Percentiles rank a stretch among this genome's conserved stretches.
These are phyloP conservation scores for Podila minutissima DNA, from an alignment of 192 early-diverging fungal species.

Conservation along the genomic window DNA sequence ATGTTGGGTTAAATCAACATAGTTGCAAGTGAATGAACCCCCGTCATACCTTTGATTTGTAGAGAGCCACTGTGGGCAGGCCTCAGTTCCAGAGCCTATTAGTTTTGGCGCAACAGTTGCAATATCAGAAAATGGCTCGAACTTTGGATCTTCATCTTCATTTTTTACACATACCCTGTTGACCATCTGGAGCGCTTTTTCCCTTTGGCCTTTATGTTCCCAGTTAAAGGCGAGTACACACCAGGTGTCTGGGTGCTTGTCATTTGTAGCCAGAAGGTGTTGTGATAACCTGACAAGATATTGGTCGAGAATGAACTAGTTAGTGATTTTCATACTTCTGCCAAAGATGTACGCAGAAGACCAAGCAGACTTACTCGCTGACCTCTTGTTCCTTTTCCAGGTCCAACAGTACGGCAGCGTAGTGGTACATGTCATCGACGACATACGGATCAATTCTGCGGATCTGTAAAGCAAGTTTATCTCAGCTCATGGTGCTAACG, in stretches of 20 bases:
- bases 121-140: neutral
- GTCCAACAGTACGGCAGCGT: constrained; percentile 12
- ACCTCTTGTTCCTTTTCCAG: constrained; percentile 3
- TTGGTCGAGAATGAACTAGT: neutral
- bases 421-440: constrained; percentile 31
- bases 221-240: constrained; percentile 25
- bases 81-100: constrained; percentile 19
- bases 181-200: constrained; percentile 21
- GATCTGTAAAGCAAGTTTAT: constrained; percentile 16
- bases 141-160: neutral
- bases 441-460: constrained; percentile 22
- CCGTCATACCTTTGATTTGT: constrained; percentile 9
- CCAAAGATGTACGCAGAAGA: neutral
- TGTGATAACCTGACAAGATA: constrained; percentile 11
- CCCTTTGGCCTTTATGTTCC: constrained; percentile 10
- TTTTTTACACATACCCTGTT: constrained; percentile 6
- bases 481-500: no score
- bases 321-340: neutral
- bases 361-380: constrained; percentile 15
- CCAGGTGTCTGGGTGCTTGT: constrained; percentile 31
- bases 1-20: neutral
- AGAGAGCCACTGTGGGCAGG: constrained; percentile 29
- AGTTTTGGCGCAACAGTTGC: neutral
- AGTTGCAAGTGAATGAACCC: neutral
- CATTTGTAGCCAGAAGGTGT: constrained; percentile 14